Evolutionary conservation across 352 stramenopile genomes (phyloP), one percentile per base, ranked within the genome.

Genomic region (Globisporangium spiculum): DNA sequence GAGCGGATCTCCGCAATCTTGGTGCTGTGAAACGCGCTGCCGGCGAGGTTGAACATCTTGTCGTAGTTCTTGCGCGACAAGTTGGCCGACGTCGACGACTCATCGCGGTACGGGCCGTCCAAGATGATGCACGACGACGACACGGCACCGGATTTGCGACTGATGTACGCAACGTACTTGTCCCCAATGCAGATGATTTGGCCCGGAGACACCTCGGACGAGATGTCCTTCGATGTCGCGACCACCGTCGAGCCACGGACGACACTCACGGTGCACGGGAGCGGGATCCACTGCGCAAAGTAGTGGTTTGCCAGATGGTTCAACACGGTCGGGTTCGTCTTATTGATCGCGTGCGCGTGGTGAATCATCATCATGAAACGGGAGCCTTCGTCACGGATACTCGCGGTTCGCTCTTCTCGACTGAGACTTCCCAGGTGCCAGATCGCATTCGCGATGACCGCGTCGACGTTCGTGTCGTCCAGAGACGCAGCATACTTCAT

Each of bases 301-400:
- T 99, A 99, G 79, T 99, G 96, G 86, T 99, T 99, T 10, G 97
- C 97, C 63, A 99, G 78, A 76, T 99, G 96, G 80, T 99, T 99
- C 55, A 99, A 81, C 22, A 98, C 96, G 63, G 86, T 94, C 9
- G 89, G 87, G 66, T 94, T 94, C 34, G 83, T 93, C 70, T 94
- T 94, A 69, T 96, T 88, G 59, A 96, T 92, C 16, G 81, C 81
- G 64, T 95, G 91, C 30, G 94, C 96, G 75, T 98, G 92, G 66
- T 95, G 83, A 38, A 95, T 95, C 76, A 94, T 92, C 58, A 89
- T 93, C 81, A 97, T 94, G 67, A 97, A 96, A 22, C 89, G 89
- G 2, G 88, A 95, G 67, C 95, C 88, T 77, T 96, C 89, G 66
- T 96, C 85, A 16, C 87, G 86, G 52, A 96, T 93, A 38, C 84